Percentiles rank a stretch among this genome's conserved stretches.
Conservation (phyloP, 805 yeast species). For the Monosporozyma siamensis region DNA sequence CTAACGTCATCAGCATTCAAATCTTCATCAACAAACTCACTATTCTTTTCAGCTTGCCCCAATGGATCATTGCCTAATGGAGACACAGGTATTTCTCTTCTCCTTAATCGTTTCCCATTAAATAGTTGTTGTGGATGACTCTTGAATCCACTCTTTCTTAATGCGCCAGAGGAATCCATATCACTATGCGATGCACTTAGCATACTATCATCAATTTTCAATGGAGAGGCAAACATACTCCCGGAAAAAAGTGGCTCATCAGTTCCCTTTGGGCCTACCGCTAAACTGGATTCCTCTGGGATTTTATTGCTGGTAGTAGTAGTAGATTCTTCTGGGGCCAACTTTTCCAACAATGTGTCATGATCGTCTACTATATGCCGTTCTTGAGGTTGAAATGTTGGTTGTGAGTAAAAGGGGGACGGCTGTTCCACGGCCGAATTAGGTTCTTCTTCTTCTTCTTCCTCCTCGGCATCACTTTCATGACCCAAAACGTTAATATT, state of each 20-base stretch:
- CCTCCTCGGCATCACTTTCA: constrained; percentile 7
- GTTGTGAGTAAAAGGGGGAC: no score
- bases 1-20: constrained; percentile 23
- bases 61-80: constrained; percentile 21
- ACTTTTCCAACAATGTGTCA: constrained; percentile 6
- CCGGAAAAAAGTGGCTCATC: constrained; percentile 32
- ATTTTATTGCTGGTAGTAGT: no score
- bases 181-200: background rate
- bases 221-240: constrained; percentile 1
- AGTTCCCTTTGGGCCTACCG: background rate
- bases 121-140: constrained; percentile 35
- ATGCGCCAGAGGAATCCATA: constrained; percentile 9
- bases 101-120: constrained; percentile 40
- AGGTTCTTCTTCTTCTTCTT: constrained; percentile 11
- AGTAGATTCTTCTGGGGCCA: constrained; percentile 28
- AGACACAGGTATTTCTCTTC: constrained; percentile 16
- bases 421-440: background rate
- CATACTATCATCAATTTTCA: background rate
- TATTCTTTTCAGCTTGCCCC: constrained; percentile 26
- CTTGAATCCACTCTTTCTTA: constrained; percentile 2
- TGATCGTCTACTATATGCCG: background rate
- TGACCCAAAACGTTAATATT: constrained; percentile 4
- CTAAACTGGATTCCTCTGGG: no score
- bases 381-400: no score
- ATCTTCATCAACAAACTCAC: constrained; percentile 26